A percentile compares a stretch with the other conserved stretches of the same genome.
Evolutionary conservation across 2,329 filamentous ascomycete species (phyloP).

Genomic region (Fusarium begoniae): DNA sequence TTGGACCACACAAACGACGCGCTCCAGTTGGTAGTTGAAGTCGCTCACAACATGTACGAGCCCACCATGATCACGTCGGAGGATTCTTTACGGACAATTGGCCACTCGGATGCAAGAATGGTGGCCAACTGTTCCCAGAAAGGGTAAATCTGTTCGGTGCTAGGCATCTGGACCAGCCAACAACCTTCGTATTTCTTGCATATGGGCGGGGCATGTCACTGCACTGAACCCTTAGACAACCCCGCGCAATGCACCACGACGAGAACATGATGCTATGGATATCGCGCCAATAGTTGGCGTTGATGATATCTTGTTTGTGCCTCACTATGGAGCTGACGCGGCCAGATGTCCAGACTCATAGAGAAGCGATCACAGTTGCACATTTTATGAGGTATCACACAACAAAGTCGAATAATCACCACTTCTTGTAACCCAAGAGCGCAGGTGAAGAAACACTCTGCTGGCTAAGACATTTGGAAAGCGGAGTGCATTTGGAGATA

Average conservation of each 20-base stretch:
- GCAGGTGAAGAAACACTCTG: background rate
- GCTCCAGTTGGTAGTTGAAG: slow-evolving; percentile 34
- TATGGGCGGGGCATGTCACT: slow-evolving; percentile 23
- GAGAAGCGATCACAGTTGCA: background rate
- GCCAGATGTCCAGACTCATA: background rate
- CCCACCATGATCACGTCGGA: slow-evolving; percentile 28
- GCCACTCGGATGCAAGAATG: slow-evolving; percentile 33
- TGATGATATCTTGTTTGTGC: slow-evolving; percentile 9
- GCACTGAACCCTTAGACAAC: slow-evolving; percentile 27
- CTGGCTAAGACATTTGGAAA: background rate
- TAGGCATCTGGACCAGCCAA: slow-evolving; percentile 22
- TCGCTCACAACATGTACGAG: slow-evolving; percentile 28
- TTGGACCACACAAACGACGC: slow-evolving; percentile 19
- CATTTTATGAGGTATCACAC: slow-evolving; percentile 16
- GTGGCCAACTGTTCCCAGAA: slow-evolving; percentile 31
- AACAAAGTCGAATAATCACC: slow-evolving; percentile 3
- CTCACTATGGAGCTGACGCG: slow-evolving; percentile 27
- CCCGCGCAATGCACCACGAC: slow-evolving; percentile 31
- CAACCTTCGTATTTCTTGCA: slow-evolving; percentile 38
- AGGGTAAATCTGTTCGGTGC: slow-evolving; percentile 28
- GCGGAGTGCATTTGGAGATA: background rate
- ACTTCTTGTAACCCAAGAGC: background rate
- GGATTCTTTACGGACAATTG: slow-evolving; percentile 1
- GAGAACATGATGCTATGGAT: slow-evolving; percentile 33
- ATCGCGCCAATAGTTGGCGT: slow-evolving; percentile 24